Evolutionary conservation across 441 rosid species (phyloP), one percentile per base, ranked within the genome.

Genomic region (Populus tomentosa): DNA sequence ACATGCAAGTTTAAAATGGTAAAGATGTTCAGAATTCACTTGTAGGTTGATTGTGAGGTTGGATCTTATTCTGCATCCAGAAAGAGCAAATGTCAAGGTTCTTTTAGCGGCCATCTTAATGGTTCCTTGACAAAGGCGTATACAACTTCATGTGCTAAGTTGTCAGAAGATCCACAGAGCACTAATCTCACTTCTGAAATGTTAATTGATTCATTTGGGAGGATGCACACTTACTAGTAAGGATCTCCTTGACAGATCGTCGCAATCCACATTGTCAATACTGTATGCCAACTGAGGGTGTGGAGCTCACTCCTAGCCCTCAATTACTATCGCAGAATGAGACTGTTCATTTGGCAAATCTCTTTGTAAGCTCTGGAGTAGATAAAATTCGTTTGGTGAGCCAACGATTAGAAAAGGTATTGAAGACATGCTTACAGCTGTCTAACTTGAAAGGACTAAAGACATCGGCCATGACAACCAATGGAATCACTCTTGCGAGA

Each of bases 271-370:
- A 95, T 70, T 95, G 98, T 80, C 98, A 90, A 32, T 95, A 95
- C 63, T 95, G 98, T 81, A 93, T 93, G 98, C 98, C 98, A 0
- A 77, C 90, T 21, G 98, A 93, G 71, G 98, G 98, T 4, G 93
- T 90, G 71, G 94, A 91, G 62, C 97, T 95, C 69, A 89, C 96
- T 77, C 91, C 97, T 16, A 78, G 67, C 28, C 86, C 98, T 46
- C 87, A 86, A 67, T 80, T 95, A 75, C 86, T 95, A 9, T 85
- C 91, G 1, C 87, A 71, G 70, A 74, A 84, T 42, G 98, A 95
- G 90, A 88, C 91, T 71, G 77, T 93, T 70, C 89, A 84, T 69
- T 80, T 95, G 80, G 94, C 95, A 64, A 62, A 80, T 82, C 90
- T 95, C 30, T 95, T 93, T 77, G 98, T 91, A 30, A 77, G 85